Base-by-base conservation (phyloP, 2,329 filamentous ascomycete genomes). In the Stylonectria norvegica region DNA sequence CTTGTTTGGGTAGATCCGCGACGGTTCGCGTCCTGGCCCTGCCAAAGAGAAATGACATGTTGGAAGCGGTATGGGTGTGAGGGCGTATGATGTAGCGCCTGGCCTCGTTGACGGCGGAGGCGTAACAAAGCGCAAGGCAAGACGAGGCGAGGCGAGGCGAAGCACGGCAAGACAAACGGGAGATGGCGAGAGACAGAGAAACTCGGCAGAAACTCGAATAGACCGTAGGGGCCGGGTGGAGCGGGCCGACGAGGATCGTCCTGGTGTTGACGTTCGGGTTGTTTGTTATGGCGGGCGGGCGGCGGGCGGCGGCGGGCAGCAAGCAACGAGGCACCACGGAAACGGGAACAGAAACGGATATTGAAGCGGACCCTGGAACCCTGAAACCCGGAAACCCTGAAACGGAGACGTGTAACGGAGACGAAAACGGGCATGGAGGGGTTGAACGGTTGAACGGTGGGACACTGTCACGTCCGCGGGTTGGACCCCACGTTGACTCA, bases 41-140 rank as follows among this genome's bases (percentile, higher is more conserved):
- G 43, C 73, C 73, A 49, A 79, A 79, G 34, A 79, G 62, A 57
- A 79, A 79, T 20, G 76, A 76, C 73, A 76, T 76, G n/a, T n/a
- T n/a, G n/a, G n/a, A n/a, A n/a, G n/a, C n/a, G n/a, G n/a, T n/a
- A n/a, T n/a, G n/a, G 30, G 35, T 42, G 38, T 31, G 22, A 25
- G 14, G 32, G 28, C 12, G 33, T 23, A 28, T n/a, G 25, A 11
- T 25, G 22, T 7, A 25, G 12, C 8, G 22, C 22, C 8, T 8
- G 22, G 22, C 12, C 22, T 25, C 22, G 22, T 8, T 8, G 12
- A 25, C 22, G 22, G 22, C n/a, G n/a, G n/a, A n/a, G n/a, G n/a
- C n/a, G n/a, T n/a, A n/a, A n/a, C n/a, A n/a, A n/a, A n/a, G n/a
- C n/a, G n/a, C n/a, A n/a, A n/a, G n/a, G n/a, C n/a, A n/a, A n/a